Conservation (phyloP, 2,329 filamentous ascomycete species). For the Colletotrichum sp. region DNA sequence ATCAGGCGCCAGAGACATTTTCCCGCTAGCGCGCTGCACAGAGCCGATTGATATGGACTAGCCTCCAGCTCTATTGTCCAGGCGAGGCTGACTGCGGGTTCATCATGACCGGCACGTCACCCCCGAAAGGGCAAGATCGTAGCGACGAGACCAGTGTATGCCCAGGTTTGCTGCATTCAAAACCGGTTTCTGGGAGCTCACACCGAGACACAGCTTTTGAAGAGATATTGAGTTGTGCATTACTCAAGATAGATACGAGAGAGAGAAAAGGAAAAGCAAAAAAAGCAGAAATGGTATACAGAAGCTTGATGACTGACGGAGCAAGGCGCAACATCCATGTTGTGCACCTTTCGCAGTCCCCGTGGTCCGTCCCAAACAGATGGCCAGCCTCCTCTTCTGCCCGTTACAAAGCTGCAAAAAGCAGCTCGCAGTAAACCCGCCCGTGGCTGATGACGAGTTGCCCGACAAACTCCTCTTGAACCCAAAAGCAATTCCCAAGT, state of each 20-base stretch:
- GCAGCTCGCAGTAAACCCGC: not conserved
- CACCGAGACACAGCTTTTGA: not conserved
- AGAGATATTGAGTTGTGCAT: not conserved
- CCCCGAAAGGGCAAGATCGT: not conserved
- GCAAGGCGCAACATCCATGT: not conserved
- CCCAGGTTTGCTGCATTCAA: not conserved
- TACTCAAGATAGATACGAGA: conserved; percentile 1
- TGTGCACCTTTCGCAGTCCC: not conserved
- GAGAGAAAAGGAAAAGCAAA: not conserved
- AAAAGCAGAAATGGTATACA: conserved; percentile 5
- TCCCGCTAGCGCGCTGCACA: conserved; percentile 11
- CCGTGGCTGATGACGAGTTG: not conserved
- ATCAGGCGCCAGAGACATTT: not conserved
- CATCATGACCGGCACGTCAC: not conserved
- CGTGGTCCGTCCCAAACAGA: not conserved
- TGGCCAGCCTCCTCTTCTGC: not conserved
- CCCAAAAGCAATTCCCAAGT: not conserved
- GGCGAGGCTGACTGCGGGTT: conserved; percentile 15
- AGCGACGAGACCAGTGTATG: not conserved
- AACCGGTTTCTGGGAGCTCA: not conserved
- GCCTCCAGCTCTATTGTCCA: conserved; percentile 10
- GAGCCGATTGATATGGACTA: conserved; percentile 6
- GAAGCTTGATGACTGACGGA: not conserved
- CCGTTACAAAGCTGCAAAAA: not conserved
- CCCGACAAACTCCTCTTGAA: conserved; percentile 2